Base-by-base conservation (phyloP, 495 filamentous ascomycete species). In the Neurospora pannonica region DNA sequence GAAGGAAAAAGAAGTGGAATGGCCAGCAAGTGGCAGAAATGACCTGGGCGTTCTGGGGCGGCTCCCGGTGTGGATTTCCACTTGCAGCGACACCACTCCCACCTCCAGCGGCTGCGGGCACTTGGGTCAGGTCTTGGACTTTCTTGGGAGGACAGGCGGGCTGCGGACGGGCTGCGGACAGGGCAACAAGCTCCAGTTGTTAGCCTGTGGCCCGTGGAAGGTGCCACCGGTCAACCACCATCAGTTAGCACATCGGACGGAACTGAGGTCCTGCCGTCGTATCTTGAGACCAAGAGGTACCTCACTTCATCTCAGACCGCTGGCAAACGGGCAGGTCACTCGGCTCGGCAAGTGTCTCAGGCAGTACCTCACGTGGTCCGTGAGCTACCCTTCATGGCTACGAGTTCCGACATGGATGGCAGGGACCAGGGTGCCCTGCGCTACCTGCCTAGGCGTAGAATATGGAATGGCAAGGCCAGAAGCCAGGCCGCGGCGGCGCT, bases 1-100 rank as follows among this genome's bases (percentile, higher is more conserved):
- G 54, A 67, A 67, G 54, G 54, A 67, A 67, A 67, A 67, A 67
- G 54, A 67, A 67, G 54, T 67, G 54, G 54, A 67, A 67, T 67
- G 54, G 54, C 54, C 54, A 67, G 54, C 54, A 67, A 34, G 54
- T 67, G 54, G 54, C 54, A 67, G 54, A 67, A 67, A 67, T 67
- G 54, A 67, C 54, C 54, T 67, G 54, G 54, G 54, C 54, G 54
- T 67, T 67, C 54, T 67, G 54, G 54, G 54, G 54, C 54, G 54
- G 54, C 54, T 67, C 54, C 54, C 54, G 54, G 54, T 62, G 54
- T 67, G 54, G 54, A 67, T 67, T 60, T 67, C 54, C 54, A 62
- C 54, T 62, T 62, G 54, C 24, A 62, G 54, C 54, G 24, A 62
- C 54, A 62, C 54, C 54, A 67, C 28, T 28, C 24, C 54, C 28